Evolutionary conservation across 352 stramenopile species (phyloP).

Genomic region (Phytophthora agathidicida): DNA sequence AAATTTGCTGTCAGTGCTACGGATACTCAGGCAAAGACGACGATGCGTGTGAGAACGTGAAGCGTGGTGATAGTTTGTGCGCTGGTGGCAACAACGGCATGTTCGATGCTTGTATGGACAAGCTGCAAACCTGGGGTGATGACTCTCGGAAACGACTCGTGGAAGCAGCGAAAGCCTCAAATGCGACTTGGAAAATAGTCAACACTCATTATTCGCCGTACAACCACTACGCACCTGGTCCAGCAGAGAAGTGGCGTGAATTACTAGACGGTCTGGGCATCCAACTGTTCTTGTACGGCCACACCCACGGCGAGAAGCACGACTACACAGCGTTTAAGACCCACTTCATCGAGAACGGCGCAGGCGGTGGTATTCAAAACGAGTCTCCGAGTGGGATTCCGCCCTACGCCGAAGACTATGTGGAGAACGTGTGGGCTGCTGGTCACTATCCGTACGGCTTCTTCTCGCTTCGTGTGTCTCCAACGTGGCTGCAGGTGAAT

Average conservation of each 20-base stretch:
- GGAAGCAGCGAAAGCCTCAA: constrained; percentile 61
- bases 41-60: constrained; percentile 56
- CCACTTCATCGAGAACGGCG: constrained; percentile 84
- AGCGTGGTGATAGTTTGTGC: constrained; percentile 55
- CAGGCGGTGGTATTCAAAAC: constrained; percentile 74
- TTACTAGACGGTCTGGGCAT: constrained; percentile 60
- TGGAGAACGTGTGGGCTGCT: constrained; percentile 73
- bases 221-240: constrained; percentile 67
- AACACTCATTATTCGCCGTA: constrained; percentile 88
- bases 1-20: constrained; percentile 88
- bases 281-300: constrained; percentile 72
- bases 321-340: constrained; percentile 67
- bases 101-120: constrained; percentile 78
- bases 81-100: constrained; percentile 58
- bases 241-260: constrained; percentile 58
- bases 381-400: constrained; percentile 73
- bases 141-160: constrained; percentile 62
- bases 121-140: constrained; percentile 60
- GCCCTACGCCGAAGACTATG: constrained; percentile 56
- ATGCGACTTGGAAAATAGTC: constrained; percentile 83
- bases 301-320: constrained; percentile 81
- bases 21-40: constrained; percentile 67
- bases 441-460: constrained; percentile 74
- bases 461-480: constrained; percentile 64
- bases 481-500: constrained; percentile 62